Evolutionary conservation across 163 green algal genomes (phyloP), one percentile per base, ranked within the genome.

Genomic region (Prototheca cutis): DNA sequence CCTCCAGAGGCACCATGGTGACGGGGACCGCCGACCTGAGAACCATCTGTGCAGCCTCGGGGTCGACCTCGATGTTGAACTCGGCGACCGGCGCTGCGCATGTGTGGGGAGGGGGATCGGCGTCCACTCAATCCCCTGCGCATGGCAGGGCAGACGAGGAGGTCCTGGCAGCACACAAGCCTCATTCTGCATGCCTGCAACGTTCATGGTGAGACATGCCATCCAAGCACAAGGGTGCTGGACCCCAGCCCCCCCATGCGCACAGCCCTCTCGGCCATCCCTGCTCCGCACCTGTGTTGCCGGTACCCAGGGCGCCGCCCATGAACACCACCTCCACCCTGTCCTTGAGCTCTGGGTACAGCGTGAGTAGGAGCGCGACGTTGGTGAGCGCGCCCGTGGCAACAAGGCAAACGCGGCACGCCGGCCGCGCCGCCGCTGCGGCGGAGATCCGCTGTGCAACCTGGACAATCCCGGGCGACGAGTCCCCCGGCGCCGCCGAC

Each of bases 1-100:
- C 85, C 76, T 97, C 90, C 15, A 97, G 64, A 0, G 90, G 90
- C 29, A 97, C 74, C 89, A 97, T 96, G 21, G 79, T 83, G 10
- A 93, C 63, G 21, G 25, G n/a, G 48, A 84, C 74, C 0, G 81
- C 83, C 4, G 58, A 73, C 55, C 95, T 70, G 54, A 97, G 90
- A 21, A 98, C 89, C 0, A 94, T 67, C 19, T 86, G 81, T 0
- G 89, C 90, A 10, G 91, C 91, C 63, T 98, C 87, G 15, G 91
- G 91, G 61, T 98, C 91, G 0, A 63, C 73, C 68, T 92, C 78
- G 13, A 87, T 88, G 61, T 89, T 88, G 74, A 90, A 90, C 49
- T 89, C 81, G 29, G 67, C 59, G 3, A 81, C 74, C 21, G 81
- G 67, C 4, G 48, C 55, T 59, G 6, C n/a, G n/a, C n/a, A n/a